Evolutionary conservation across 2,329 filamentous ascomycete genomes (phyloP).

Genomic region (Exutisphaerella laricina): DNA sequence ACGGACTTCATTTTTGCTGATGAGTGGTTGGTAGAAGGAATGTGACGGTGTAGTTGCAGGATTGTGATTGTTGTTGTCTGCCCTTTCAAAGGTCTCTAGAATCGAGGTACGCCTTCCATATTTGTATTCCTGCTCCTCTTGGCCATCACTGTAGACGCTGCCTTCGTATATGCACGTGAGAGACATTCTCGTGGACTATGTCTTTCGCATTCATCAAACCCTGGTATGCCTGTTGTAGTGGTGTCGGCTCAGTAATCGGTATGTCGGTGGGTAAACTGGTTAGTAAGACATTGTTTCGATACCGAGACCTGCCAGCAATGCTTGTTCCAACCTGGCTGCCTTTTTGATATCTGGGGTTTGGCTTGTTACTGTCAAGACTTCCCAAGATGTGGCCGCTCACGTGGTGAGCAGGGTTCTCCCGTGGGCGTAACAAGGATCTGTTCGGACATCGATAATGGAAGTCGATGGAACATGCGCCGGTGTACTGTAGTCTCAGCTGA

Average conservation of each 20-base stretch:
- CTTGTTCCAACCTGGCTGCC: not conserved
- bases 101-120: no score
- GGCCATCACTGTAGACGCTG: no score
- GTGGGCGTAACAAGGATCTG: not conserved
- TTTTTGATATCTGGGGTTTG: no score
- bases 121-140: no score
- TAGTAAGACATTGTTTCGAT: not conserved
- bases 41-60: not conserved
- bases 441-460: not conserved
- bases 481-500: no score
- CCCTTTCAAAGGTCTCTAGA: no score
- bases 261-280: not conserved
- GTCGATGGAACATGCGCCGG: no score
- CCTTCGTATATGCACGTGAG: no score
- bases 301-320: not conserved
- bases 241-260: not conserved
- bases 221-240: not conserved
- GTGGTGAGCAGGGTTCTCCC: not conserved
- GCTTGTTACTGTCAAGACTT: not conserved
- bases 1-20: not conserved
- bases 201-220: no score
- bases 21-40: no score
- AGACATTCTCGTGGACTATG: no score
- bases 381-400: not conserved
- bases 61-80: no score